Base-by-base conservation (phyloP, 2,329 filamentous ascomycete genomes). In the Fusarium bulbicola region DNA sequence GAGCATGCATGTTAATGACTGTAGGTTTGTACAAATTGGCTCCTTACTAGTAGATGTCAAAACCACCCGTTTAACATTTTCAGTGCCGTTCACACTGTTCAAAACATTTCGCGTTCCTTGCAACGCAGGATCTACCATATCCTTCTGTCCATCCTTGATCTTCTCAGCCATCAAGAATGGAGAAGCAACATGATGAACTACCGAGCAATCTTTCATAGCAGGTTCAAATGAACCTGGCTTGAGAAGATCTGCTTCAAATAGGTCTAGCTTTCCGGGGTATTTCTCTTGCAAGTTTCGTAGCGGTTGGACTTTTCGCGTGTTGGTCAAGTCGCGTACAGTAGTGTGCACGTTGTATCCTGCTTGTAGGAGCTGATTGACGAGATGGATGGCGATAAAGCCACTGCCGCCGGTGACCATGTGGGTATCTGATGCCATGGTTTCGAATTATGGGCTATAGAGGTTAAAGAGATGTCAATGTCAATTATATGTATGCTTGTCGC, bases 341-440 rank as follows among this genome's bases (percentile, higher is more conserved):
- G 54, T 34, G 13, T 47, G 54, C n/a, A 58, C 54, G 10, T 7
- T 21, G 18, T 58, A 58, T 14, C 54, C 54, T 15, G 20, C 40
- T 13, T 26, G 8, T 0, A 58, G 40, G 30, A 58, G 54, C 15
- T 58, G 54, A 20, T 58, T 58, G 40, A 36, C n/a, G 54, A 58
- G 54, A 34, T 58, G 54, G 12, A 28, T 26, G 24, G 54, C 54
- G n/a, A 58, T 47, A 21, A 58, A 58, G 24, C 54, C 54, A 34
- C 54, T 58, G 16, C 54, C 54, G 7, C 54, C 54, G 4, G 54
- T 58, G 30, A 58, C 30, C 30, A 58, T 26, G 14, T 58, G 40
- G 5, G 16, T 57, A 5, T n/a, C 9, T 21, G 53, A 34, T 9
- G 28, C 39, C 53, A 57, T 57, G 18, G 1, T 28, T 14, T 26